Conservation (phyloP, 345 rosid genomes). For the Hevea brasiliensis region DNA sequence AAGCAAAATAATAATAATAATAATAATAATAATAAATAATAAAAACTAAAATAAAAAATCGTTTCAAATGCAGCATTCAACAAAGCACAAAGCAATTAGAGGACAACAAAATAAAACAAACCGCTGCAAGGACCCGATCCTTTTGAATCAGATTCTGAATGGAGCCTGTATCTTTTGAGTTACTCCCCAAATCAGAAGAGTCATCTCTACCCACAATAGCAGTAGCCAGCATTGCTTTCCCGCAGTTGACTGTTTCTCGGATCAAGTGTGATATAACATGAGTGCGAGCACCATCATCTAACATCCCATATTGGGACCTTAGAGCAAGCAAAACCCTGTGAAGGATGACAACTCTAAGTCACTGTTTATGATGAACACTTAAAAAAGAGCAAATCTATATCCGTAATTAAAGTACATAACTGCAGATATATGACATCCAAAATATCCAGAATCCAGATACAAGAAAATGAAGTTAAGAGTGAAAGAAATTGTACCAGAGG, state of each 20-base stretch:
- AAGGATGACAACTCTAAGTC: constrained; percentile 24
- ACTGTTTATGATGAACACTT: constrained; percentile 10
- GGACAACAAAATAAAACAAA: constrained; percentile 29
- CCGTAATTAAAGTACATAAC: neutral
- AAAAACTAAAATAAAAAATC: neutral
- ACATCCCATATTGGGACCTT: constrained; percentile 70
- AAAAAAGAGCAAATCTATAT: neutral
- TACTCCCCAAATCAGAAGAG: constrained; percentile 56
- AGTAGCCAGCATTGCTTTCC: constrained; percentile 78
- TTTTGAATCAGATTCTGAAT: constrained; percentile 79
- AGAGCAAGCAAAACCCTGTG: constrained; percentile 76
- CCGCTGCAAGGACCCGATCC: constrained; percentile 84
- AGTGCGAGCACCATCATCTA: constrained; percentile 88
- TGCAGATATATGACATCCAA: neutral
- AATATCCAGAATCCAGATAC: constrained; percentile 2
- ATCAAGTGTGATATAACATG: constrained; percentile 88
- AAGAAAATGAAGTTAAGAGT: neutral
- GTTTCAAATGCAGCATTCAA: constrained; percentile 4
- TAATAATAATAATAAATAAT: no score
- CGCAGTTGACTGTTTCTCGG: constrained; percentile 80
- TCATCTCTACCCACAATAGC: constrained; percentile 75
- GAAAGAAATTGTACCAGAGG: constrained; percentile 55
- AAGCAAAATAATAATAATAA: neutral
- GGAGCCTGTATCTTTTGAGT: constrained; percentile 60
- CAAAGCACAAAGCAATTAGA: constrained; percentile 3